Evolutionary conservation across 2,329 filamentous ascomycete species (phyloP), one percentile per base, ranked within the genome.

Genomic region (Fusarium sp.): DNA sequence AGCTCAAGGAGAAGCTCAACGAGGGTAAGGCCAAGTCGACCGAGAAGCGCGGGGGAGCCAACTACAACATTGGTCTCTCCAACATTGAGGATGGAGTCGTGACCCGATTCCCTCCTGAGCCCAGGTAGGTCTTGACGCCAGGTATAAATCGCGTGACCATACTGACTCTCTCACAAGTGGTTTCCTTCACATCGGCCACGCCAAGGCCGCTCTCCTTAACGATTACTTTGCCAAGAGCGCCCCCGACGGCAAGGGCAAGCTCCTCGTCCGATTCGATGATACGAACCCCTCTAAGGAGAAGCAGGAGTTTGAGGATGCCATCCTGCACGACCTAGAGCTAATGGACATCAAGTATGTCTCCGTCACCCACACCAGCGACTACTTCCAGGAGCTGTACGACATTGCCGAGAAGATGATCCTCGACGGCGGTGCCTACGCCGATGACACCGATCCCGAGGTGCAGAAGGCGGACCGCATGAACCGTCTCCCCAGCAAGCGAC

Each of bases 201-300:
- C 95, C 77, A 98, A 98, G 86, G 95, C 95, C 33, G 95, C 95
- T 7, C 88, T 97, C 65, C 91, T 98, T 66, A 98, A 97, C 86
- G 95, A 98, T 83, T 98, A 97, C 88, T 98, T 98, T 78, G 96
- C 95, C 52, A 95, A 98, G 83, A 93, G 95, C 82, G 94, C 95
- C 78, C 97, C 97, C 87, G 92, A 96, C 70, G 97, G 97, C 79
- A 97, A 93, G 70, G 97, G 97, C 79, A 97, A 93, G 79, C 88
- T 99, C 78, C 91, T 97, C 69, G 90, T 98, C 59, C 94, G 97
- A 69, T 97, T 99, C 80, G 97, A 99, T 81, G 97, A 99, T 81
- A 99, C 97, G 66, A 99, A 99, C 85, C 97, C 97, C 9, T 92
- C 93, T 69, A 98, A 98, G 83, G 97, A 99, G 88, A 98, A 97